These are phyloP conservation scores for Brassica cretica DNA, from an alignment of 345 rosid genomes.

Conservation along the genomic window DNA sequence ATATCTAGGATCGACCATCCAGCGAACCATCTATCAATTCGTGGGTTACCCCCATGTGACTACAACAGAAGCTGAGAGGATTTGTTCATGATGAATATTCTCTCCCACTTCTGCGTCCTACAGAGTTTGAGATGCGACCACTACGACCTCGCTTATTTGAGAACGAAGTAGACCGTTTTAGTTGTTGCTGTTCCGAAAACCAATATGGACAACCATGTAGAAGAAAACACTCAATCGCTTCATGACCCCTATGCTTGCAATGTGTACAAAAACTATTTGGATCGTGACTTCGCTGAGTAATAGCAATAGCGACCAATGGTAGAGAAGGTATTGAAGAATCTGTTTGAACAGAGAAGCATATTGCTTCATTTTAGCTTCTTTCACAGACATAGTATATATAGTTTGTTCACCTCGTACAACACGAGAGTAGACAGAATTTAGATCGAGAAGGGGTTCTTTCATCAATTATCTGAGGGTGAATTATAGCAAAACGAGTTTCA, in stretches of 20 bases:
- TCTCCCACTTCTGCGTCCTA: too few species aligned
- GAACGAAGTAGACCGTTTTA: background rate
- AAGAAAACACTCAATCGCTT: background rate
- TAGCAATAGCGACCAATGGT: background rate
- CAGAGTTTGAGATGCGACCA: too few species aligned
- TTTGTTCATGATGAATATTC: too few species aligned
- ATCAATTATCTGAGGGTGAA: background rate
- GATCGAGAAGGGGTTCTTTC: background rate
- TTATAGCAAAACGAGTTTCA: background rate
- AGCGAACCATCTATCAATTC: too few species aligned
- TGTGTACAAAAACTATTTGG: background rate
- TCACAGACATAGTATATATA: background rate
- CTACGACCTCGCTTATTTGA: too few species aligned
- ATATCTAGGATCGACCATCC: too few species aligned
- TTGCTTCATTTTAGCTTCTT: background rate
- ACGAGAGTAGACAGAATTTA: background rate
- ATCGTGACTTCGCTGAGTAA: background rate
- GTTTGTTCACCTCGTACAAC: background rate
- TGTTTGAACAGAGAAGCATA: background rate
- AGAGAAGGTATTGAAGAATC: background rate
- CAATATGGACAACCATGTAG: background rate
- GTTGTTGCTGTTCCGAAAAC: background rate
- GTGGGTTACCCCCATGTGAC: too few species aligned
- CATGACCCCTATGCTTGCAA: background rate
- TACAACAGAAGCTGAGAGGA: too few species aligned